These are phyloP conservation scores for Morella rubra DNA, from an alignment of 306 rosid genomes.

Conservation along the genomic window DNA sequence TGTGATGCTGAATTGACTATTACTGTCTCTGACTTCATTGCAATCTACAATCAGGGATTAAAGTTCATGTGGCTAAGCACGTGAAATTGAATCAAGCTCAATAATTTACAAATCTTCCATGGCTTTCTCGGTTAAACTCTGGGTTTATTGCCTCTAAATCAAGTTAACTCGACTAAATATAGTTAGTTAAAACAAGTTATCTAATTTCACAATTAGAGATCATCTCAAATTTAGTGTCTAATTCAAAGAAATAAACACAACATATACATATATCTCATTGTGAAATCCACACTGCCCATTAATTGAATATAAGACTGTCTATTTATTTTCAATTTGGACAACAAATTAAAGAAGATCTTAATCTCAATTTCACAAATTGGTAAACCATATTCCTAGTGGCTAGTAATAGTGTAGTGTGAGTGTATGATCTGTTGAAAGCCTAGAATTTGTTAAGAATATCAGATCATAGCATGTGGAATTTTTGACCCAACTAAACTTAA, in stretches of 20 bases:
- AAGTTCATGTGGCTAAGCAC: slow-evolving; percentile 46
- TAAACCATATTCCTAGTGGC: no score
- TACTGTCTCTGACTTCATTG: slow-evolving; percentile 28
- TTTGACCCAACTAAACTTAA: slow-evolving; percentile 14
- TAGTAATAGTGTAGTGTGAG: background rate
- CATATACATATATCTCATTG: no score
- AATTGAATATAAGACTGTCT: no score
- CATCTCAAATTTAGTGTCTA: no score
- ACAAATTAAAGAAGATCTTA: no score
- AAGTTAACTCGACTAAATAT: slow-evolving; percentile 5
- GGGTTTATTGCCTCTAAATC: slow-evolving; percentile 12
- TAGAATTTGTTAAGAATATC: slow-evolving; percentile 22
- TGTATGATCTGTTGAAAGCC: slow-evolving; percentile 29
- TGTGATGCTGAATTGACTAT: slow-evolving; percentile 43
- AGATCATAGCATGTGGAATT: background rate
- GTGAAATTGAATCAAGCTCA: slow-evolving; percentile 37
- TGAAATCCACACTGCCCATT: no score
- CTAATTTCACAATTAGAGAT: no score
- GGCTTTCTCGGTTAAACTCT: slow-evolving; percentile 16
- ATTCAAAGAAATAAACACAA: no score
- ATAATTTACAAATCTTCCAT: slow-evolving; percentile 28
- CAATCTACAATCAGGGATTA: slow-evolving; percentile 26
- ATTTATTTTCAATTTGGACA: no score
- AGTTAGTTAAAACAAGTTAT: background rate
- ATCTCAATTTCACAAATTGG: no score